Evolutionary conservation across 108 stramenopile species (phyloP).

Genomic region (Conticribra guillardii): DNA sequence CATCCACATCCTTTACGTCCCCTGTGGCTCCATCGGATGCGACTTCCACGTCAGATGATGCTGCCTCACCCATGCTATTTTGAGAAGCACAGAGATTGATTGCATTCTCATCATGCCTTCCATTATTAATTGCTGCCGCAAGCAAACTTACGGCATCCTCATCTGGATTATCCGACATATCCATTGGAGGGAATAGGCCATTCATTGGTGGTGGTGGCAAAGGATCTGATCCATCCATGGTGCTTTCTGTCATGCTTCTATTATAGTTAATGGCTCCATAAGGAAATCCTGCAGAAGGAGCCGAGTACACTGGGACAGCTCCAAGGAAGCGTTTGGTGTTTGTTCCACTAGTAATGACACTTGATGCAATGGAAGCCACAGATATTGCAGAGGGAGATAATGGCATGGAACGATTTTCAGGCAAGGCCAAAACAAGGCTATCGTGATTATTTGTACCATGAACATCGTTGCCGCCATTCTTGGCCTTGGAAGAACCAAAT

Average conservation of each 20-base stretch:
- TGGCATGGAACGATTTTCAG: conserved; percentile 4
- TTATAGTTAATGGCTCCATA: conserved; percentile 44
- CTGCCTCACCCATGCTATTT: neutral
- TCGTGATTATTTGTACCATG: neutral
- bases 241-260: conserved; percentile 21
- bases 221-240: conserved; percentile 13
- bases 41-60: conserved; percentile 1
- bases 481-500: conserved; percentile 5
- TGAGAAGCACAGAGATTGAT: conserved; percentile 13
- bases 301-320: conserved; percentile 16
- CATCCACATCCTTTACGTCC: neutral
- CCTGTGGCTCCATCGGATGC: conserved; percentile 16
- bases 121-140: conserved; percentile 37
- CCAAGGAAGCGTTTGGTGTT: conserved; percentile 29
- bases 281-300: neutral
- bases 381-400: conserved; percentile 34
- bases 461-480: neutral
- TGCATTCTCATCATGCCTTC: neutral
- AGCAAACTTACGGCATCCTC: conserved; percentile 42
- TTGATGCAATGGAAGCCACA: conserved; percentile 32
- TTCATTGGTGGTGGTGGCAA: conserved; percentile 29
- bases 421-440: neutral
- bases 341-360: conserved; percentile 24
- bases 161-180: conserved; percentile 3
- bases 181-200: neutral